These are phyloP conservation scores for Calocybe indica DNA, from an alignment of 768 basidiomycete species.

Conservation along the genomic window DNA sequence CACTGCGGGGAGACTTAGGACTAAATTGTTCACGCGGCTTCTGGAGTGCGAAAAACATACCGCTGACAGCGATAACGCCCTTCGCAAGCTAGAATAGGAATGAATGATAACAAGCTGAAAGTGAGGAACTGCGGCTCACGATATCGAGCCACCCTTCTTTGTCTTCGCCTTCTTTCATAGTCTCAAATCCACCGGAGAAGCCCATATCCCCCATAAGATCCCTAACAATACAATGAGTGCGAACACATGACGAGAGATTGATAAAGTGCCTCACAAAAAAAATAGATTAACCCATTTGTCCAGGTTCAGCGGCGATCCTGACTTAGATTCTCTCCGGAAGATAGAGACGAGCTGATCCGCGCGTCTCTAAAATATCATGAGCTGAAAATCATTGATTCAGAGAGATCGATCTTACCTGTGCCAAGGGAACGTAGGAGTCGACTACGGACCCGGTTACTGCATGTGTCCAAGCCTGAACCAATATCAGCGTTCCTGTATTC, in stretches of 20 bases:
- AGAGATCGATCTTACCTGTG: too few species aligned
- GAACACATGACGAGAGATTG: background rate
- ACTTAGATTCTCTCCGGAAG: too few species aligned
- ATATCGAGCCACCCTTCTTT: constrained; percentile 18
- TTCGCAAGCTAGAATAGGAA: constrained; percentile 10
- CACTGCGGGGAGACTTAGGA: too few species aligned
- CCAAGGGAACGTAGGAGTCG: too few species aligned
- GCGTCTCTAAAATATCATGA: too few species aligned
- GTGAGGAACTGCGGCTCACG: constrained; percentile 1
- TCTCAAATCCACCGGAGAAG: constrained; percentile 21
- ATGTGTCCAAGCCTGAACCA: constrained; percentile 10
- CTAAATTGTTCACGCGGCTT: too few species aligned
- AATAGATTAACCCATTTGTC: constrained; percentile 11
- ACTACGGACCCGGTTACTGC: too few species aligned
- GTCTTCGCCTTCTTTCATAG: constrained; percentile 14
- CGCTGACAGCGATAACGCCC: constrained; percentile 12
- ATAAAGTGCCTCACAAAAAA: constrained; percentile 2
- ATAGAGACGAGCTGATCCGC: too few species aligned
- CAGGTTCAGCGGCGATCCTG: too few species aligned
- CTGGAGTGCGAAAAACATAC: constrained; percentile 3
- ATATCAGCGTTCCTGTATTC: too few species aligned
- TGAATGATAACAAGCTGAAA: background rate
- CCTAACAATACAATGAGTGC: constrained; percentile 3
- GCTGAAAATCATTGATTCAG: too few species aligned
- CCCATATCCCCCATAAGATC: constrained; percentile 21